Evolutionary conservation across 805 yeast species (phyloP), one percentile per base, ranked within the genome.

Genomic region (Sugiyamaella smithiae): DNA sequence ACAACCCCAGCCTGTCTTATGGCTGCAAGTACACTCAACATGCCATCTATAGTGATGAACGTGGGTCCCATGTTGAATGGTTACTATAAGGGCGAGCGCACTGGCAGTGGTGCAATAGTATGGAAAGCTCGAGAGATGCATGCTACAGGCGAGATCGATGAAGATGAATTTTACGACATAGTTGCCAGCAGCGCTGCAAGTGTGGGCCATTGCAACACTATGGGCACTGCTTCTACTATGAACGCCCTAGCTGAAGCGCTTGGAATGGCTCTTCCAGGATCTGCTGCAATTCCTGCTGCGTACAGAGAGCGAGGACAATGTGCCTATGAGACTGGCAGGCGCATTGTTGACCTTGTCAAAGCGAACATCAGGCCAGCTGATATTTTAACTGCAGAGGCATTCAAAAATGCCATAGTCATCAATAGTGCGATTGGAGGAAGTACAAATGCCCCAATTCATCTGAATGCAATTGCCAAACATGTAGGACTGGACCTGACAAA

Each of bases 201-300:
- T 58, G 83, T 96, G 8, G 97, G 97, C 61, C 87, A 96, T 17
- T 88, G 97, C 72, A 96, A 96, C 75, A 96, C 96, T 74, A 89
- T 88, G 96, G 89, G 89, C 72, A 88, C 97, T 47, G 96, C 97
- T 54, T 89, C 89, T 71, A 88, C 96, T 45, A 87, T 88, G 95
- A 96, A 96, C 5, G 85, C 95, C 25, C 95, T 89, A 50, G 88
- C 96, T 46, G 97, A 88, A 71, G 95, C 86, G 43, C 68, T 88
- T 72, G 97, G 97, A 67, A 82, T 88, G 78, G 75, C 93, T 11
- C 68, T 88, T 61, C 96, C 97, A 55, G 85, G 80, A 64, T 87
- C 96, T 6, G 87, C 96, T 2, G 82, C 95, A 2, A 77, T 80
- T 49, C 93, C 96, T 16, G 97, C 97, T 25, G 78, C 83, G 29